A percentile compares a stretch with the other conserved stretches of the same genome.
Evolutionary conservation across 148 eudicot genomes (phyloP).

Genomic region (Heliosperma pusillum): DNA sequence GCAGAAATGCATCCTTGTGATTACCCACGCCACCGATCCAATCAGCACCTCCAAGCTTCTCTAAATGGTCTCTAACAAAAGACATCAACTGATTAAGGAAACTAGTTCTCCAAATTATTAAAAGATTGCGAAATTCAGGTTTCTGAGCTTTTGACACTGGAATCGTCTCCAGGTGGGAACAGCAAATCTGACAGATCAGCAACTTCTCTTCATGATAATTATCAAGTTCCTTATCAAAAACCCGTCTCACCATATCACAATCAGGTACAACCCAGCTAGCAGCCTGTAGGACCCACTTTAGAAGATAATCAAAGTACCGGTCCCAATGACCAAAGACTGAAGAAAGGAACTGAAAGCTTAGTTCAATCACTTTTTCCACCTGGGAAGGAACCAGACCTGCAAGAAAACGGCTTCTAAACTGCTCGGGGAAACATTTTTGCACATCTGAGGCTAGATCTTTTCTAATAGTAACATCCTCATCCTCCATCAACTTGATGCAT

Average conservation of each 20-base stretch:
- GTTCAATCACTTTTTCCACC: conserved; percentile 81
- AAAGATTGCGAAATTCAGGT: conserved; percentile 28
- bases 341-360: conserved; percentile 68
- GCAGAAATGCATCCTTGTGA: conserved; percentile 89
- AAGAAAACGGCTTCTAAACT: conserved; percentile 23
- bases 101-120: conserved; percentile 53
- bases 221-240: conserved; percentile 95
- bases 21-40: conserved; percentile 93
- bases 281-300: conserved; percentile 52
- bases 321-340: conserved; percentile 68
- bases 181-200: conserved; percentile 79
- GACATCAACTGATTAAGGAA: conserved; percentile 49
- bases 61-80: conserved; percentile 37
- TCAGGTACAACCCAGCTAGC: conserved; percentile 47
- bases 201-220: conserved; percentile 93
- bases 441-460: conserved; percentile 59
- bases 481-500: conserved; percentile 84
- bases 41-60: conserved; percentile 39
- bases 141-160: conserved; percentile 30
- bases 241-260: conserved; percentile 77
- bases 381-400: conserved; percentile 61
- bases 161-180: conserved; percentile 62
- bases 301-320: conserved; percentile 59
- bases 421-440: conserved; percentile 54
- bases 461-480: conserved; percentile 73